Base-by-base conservation (phyloP, 208 protist species). In the Balamuthia mandrillaris region DNA sequence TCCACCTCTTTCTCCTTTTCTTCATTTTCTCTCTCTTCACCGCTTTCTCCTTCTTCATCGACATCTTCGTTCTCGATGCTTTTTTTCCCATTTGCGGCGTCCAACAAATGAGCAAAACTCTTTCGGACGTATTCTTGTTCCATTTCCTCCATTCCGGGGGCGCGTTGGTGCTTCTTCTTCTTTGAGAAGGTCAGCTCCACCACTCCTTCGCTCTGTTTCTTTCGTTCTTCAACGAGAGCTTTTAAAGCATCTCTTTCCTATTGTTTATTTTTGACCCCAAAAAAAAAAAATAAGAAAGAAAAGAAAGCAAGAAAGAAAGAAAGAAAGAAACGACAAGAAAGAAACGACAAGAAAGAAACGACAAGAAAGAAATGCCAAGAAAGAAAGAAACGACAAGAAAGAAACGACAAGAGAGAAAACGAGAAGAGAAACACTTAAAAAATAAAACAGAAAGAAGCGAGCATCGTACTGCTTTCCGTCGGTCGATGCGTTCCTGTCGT, bases 131-230 rank as follows among this genome's bases (percentile, higher is more conserved):
- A 24, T 29, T 47, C 37, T 16, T 77, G 44, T 21, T 51, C 42
- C 1, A 54, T 5, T 9, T 77, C 66, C 0, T 77, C 66, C 44
- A 56, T 45, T 1, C 66, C 66, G 3, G 66, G 66, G 12, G 18
- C 66, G 12, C 37, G 66, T 45, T 77, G 66, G n/a, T 77, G 66
- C 44, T 77, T 77, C 2, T n/a, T 21, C 66, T 77, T 77, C 18
- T 29, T 27, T 9, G 3, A 77, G 66, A 16, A 77, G 66, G 37
- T 77, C 66, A 14, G 16, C 9, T 65, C 33, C 42, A 29, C 66
- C 66, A 5, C 2, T n/a, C 66, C 18, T 56, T 9, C 2, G 66
- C 42, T 31, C 54, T 33, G 14, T 39, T 45, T 27, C 54, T 45
- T 2, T 33, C 24, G 16, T 41, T 2, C 66, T 74, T 35, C 0